A percentile compares a stretch with the other conserved stretches of the same genome.
Conservation (phyloP, 108 stramenopile species). For the Cylindrotheca fusiformis region DNA sequence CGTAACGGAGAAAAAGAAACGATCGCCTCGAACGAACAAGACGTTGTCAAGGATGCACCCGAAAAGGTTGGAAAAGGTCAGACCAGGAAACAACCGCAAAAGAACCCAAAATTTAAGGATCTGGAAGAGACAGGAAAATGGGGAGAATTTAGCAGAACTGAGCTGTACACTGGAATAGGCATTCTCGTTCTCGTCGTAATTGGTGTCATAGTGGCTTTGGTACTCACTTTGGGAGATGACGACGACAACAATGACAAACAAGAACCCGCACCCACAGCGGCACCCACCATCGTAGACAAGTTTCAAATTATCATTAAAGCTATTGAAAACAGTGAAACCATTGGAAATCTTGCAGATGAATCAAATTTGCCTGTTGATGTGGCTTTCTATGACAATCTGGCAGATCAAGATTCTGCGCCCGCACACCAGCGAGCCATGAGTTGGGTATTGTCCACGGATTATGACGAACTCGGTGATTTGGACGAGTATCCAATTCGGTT, state of each 20-base stretch:
- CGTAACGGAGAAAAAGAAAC: too few species aligned
- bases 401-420: constrained; percentile 3
- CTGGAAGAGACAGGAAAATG: constrained; percentile 18
- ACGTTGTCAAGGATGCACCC: too few species aligned
- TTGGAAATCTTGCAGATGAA: constrained; percentile 3
- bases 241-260: constrained; percentile 2
- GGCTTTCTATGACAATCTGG: constrained; percentile 3
- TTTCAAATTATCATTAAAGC: neutral
- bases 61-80: too few species aligned
- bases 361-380: neutral
- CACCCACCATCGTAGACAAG: neutral
- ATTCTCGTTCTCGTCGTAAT: constrained; percentile 1
- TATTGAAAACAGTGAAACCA: neutral
- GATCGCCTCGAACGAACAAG: too few species aligned
- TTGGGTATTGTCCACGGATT: constrained; percentile 18
- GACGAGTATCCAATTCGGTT: constrained; percentile 16
- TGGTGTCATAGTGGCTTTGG: constrained; percentile 3
- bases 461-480: constrained; percentile 11
- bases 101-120: constrained; percentile 22
- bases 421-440: constrained; percentile 23
- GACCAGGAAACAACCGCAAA: neutral
- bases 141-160: constrained; percentile 17
- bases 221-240: neutral
- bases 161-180: constrained; percentile 1
- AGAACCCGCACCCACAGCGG: neutral